Conservation (phyloP, 1,284 basidiomycete species). For the Cutaneotrichosporon mucoides region DNA sequence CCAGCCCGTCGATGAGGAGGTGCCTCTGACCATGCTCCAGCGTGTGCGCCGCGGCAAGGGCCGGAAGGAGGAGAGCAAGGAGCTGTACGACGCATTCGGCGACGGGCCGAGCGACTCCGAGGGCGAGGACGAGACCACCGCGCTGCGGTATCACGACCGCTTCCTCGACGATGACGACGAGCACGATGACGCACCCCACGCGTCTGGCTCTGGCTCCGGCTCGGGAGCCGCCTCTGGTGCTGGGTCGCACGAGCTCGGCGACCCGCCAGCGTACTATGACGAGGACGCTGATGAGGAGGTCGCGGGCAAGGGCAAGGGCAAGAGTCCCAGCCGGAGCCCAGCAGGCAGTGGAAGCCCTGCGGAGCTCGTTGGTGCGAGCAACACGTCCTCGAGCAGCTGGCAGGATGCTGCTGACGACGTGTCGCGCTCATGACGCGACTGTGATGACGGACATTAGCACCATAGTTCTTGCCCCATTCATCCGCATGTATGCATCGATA, state of each 20-base stretch:
- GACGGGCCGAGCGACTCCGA: constrained; percentile 53
- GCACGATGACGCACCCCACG: constrained; percentile 13
- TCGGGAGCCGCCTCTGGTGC: too few relatives aligned
- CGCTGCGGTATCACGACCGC: constrained; percentile 47
- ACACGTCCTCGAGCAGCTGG: constrained; percentile 32
- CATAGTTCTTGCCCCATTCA: too few relatives aligned
- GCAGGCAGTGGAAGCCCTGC: neutral
- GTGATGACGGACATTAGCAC: too few relatives aligned
- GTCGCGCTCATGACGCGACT: constrained; percentile 4
- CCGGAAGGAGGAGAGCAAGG: constrained; percentile 54
- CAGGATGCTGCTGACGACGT: constrained; percentile 45
- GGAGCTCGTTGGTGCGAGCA: constrained; percentile 15
- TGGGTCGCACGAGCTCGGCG: neutral
- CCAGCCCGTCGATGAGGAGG: constrained; percentile 63
- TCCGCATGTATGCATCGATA: constrained; percentile 4
- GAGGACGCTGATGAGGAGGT: constrained; percentile 17
- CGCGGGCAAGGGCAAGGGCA: neutral
- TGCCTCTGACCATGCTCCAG: constrained; percentile 64
- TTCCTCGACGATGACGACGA: constrained; percentile 46
- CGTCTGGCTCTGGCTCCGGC: constrained; percentile 3
- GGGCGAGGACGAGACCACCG: constrained; percentile 31
- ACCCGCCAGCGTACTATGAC: constrained; percentile 25
- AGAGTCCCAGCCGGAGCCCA: neutral
- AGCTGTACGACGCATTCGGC: constrained; percentile 87
- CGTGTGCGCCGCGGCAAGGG: constrained; percentile 48